phyloP scores from a whole-genome alignment of 1,284 basidiomycete genomes.

The Puccinia brachypodii region DNA sequence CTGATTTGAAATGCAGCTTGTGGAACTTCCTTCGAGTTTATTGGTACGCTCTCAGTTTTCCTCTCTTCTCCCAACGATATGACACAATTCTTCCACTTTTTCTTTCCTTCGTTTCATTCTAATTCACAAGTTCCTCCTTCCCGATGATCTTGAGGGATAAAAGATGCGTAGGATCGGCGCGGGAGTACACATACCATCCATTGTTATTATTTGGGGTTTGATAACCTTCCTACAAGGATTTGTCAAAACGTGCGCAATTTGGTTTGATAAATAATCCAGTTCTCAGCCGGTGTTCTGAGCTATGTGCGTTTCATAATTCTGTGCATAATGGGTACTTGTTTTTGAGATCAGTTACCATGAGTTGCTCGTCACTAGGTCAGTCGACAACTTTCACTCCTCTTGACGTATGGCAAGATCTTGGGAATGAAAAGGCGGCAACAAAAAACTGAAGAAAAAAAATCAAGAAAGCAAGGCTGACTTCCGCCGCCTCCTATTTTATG shows the following conservation, averaged over 20 bases:
- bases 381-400: background rate
- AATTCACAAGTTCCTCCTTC: too few species aligned
- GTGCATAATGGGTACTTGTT: too few species aligned
- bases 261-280: too few species aligned
- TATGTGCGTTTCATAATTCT: too few species aligned
- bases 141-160: too few species aligned
- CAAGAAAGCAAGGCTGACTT: background rate
- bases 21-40: background rate
- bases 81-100: background rate
- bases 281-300: too few species aligned
- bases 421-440: too few species aligned
- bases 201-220: slow-evolving; percentile 5
- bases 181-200: background rate
- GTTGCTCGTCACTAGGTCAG: slow-evolving; percentile 2
- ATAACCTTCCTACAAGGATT: slow-evolving; percentile 15
- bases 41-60: background rate
- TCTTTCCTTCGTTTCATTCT: background rate
- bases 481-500: background rate
- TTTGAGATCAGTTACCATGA: background rate
- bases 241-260: background rate
- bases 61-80: background rate
- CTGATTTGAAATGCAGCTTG: background rate
- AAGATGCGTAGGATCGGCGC: slow-evolving; percentile 16
- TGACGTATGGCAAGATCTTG: background rate
- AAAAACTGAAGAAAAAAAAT: too few species aligned